A percentile compares a stretch with the other conserved stretches of the same genome.
Evolutionary conservation across 345 rosid genomes (phyloP).

Genomic region (Pugionium cornutum): DNA sequence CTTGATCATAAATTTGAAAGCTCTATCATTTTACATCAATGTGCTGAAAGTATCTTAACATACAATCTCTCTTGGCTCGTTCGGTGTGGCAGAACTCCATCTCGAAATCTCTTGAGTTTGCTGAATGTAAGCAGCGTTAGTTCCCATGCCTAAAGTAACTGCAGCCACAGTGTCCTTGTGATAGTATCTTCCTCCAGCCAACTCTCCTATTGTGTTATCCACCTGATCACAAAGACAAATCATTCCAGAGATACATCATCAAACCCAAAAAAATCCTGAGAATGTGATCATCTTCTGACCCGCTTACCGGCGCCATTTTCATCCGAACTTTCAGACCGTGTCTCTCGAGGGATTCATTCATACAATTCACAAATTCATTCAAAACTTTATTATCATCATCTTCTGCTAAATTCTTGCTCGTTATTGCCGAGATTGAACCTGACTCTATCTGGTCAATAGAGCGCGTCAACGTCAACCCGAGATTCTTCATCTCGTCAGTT

Average conservation of each 20-base stretch:
- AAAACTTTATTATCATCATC: conserved; percentile 42
- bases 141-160: conserved; percentile 54
- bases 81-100: conserved; percentile 40
- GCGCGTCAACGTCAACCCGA: conserved; percentile 54
- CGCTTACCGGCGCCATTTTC: conserved; percentile 29
- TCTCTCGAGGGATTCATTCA: conserved; percentile 51
- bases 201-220: conserved; percentile 52
- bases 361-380: conserved; percentile 37
- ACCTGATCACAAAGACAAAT: conserved; percentile 43
- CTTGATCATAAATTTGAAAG: conserved; percentile 1
- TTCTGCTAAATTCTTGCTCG: conserved; percentile 47
- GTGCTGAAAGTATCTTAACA: conserved; percentile 12
- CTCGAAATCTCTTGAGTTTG: conserved; percentile 44
- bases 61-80: conserved; percentile 50
- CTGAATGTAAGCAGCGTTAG: conserved; percentile 62
- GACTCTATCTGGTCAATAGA: conserved; percentile 42
- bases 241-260: not conserved
- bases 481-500: conserved; percentile 32
- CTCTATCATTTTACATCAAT: not conserved
- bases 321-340: conserved; percentile 48
- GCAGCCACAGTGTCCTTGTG: conserved; percentile 56
- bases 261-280: too few relatives aligned
- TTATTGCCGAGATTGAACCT: conserved; percentile 43
- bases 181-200: conserved; percentile 67
- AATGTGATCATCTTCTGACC: not conserved